Conservation (phyloP, 2,329 filamentous ascomycete species). For the Dothistroma pini region DNA sequence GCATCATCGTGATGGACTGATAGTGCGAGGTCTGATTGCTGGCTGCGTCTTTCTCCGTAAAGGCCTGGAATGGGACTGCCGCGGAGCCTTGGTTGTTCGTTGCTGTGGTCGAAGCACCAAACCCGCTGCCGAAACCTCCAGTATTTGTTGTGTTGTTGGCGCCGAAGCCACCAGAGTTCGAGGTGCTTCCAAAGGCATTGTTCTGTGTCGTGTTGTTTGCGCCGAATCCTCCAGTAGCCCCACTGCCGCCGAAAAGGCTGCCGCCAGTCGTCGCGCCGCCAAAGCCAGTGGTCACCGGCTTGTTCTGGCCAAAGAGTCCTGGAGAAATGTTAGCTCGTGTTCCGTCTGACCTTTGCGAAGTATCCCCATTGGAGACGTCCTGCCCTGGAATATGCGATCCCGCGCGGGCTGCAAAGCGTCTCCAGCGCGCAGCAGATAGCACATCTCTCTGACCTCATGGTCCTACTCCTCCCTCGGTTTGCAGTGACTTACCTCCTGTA, state of each 20-base stretch:
- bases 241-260: constrained; percentile 37
- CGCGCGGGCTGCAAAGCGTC: no score
- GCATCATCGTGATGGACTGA: constrained; percentile 75
- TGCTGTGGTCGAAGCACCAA: constrained; percentile 42
- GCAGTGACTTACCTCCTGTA: constrained; percentile 27
- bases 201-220: constrained; percentile 14
- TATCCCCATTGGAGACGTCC: no score
- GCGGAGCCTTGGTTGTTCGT: constrained; percentile 63
- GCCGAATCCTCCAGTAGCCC: constrained; percentile 39
- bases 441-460: not conserved
- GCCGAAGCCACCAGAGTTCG: constrained; percentile 39
- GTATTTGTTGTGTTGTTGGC: constrained; percentile 19
- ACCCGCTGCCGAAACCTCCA: constrained; percentile 23
- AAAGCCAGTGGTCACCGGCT: constrained; percentile 48
- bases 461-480: not conserved
- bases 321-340: constrained; percentile 4
- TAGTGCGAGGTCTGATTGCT: constrained; percentile 61
- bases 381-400: no score
- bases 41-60: constrained; percentile 68
- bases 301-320: constrained; percentile 35
- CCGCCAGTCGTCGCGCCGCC: constrained; percentile 43
- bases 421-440: no score
- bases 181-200: constrained; percentile 11
- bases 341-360: constrained; percentile 6
- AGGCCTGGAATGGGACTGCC: constrained; percentile 61